Evolutionary conservation across 345 rosid species (phyloP).

Genomic region (Eucalyptus pauciflora): DNA sequence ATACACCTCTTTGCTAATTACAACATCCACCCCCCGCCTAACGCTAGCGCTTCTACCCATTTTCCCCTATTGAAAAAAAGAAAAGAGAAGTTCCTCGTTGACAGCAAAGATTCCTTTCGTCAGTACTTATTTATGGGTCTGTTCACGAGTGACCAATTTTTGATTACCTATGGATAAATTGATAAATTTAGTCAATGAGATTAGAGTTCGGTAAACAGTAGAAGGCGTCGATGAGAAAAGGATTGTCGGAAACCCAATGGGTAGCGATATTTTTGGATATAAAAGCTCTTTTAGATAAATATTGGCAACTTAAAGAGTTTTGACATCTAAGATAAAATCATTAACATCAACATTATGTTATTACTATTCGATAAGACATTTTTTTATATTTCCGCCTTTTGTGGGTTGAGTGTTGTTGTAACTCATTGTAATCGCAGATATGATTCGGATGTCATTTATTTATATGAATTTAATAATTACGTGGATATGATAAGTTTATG

Average conservation of each 20-base stretch:
- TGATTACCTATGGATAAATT: no score
- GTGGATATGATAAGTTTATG: background rate
- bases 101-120: no score
- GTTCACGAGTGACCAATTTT: no score
- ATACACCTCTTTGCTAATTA: background rate
- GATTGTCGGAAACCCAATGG: background rate
- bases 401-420: background rate
- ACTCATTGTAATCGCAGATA: background rate
- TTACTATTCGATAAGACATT: no score
- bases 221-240: background rate
- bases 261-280: background rate
- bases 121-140: no score
- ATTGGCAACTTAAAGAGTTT: background rate
- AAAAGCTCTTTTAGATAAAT: background rate
- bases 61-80: no score
- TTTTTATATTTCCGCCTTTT: no score
- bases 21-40: background rate
- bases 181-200: background rate
- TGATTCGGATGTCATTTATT: background rate
- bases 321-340: background rate
- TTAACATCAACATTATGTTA: no score
- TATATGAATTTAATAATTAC: background rate
- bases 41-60: background rate
- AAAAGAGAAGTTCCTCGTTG: no score
- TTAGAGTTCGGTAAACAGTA: background rate